Evolutionary conservation across 441 rosid genomes (phyloP).

Genomic region (Bocquillonia castaneifolia): DNA sequence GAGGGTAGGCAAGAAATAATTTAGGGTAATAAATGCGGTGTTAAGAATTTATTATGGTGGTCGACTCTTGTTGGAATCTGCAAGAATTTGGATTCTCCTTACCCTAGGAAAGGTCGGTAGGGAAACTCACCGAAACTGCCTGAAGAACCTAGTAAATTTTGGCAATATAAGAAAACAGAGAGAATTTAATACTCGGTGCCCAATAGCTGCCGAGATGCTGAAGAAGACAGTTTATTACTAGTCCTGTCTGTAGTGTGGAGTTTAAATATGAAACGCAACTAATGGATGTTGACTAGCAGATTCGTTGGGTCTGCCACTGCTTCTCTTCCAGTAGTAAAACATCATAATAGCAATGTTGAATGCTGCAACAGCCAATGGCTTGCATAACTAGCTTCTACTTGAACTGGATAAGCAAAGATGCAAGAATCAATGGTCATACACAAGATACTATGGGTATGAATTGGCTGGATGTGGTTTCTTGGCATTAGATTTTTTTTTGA

Average conservation of each 20-base stretch:
- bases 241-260: too few relatives aligned
- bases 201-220: background rate
- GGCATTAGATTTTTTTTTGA: too few relatives aligned
- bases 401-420: too few relatives aligned
- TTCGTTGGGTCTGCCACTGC: background rate
- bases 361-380: background rate
- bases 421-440: too few relatives aligned
- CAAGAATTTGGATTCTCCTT: background rate
- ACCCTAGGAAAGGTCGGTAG: too few relatives aligned
- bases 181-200: background rate
- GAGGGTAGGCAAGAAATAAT: background rate
- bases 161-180: background rate
- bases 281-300: background rate
- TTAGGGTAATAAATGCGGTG: background rate
- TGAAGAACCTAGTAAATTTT: background rate
- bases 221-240: too few relatives aligned
- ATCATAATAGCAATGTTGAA: background rate
- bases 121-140: too few relatives aligned
- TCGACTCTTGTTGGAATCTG: background rate
- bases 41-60: background rate
- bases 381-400: too few relatives aligned
- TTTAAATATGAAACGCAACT: background rate
- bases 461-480: too few relatives aligned
- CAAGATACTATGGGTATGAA: too few relatives aligned
- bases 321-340: background rate